Evolutionary conservation across 169 alveolate genomes (phyloP), one percentile per base, ranked within the genome.

Genomic region (Eimeria tenella): DNA sequence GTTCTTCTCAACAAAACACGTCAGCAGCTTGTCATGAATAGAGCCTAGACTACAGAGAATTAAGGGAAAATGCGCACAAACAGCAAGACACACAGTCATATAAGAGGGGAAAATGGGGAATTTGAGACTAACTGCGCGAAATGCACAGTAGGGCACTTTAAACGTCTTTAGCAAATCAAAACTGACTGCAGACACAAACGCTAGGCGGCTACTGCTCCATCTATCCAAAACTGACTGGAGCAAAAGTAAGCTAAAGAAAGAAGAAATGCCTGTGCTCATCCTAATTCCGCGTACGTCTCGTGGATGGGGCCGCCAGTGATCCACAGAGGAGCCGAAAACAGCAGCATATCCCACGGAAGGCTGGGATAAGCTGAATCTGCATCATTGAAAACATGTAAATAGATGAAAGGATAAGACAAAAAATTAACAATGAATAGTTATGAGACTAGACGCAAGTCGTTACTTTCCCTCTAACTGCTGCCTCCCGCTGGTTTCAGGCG

Each of bases 1-100:
- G 62, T 60, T 55, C 93, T 70, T 87, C 42, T 52, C 65, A 4
- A 87, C 74, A 65, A 63, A 87, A 81, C 86, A 65, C 53, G 8
- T 5, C 62, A 87, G n/a, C 70, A 87, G 23, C 63, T 8, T 8
- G 50, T 79, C 62, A 21, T 50, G 68, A 23, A 52, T 42, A 21
- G 31, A 9, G 63, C 68, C 68, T n/a, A 10, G 84, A 9, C 87
- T 50, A 25, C 6, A 42, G 52, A 17, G 25, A 4, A 9, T 10
- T 25, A 50, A 49, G 25, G 25, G 42, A 8, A 11, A 7, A 42
- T 58, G 2, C 1, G 68, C 11, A 58, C 21, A 11, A 81, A 7
- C 5, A 17, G n/a, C 53, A 56, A 15, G 50, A 81, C 17, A 8
- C 2, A 17, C 19, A 58, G 68, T 17, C 68, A 58, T 58, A 58